Conservation (phyloP, 2,329 filamentous ascomycete genomes). For the Pseudogymnoascus sp. region DNA sequence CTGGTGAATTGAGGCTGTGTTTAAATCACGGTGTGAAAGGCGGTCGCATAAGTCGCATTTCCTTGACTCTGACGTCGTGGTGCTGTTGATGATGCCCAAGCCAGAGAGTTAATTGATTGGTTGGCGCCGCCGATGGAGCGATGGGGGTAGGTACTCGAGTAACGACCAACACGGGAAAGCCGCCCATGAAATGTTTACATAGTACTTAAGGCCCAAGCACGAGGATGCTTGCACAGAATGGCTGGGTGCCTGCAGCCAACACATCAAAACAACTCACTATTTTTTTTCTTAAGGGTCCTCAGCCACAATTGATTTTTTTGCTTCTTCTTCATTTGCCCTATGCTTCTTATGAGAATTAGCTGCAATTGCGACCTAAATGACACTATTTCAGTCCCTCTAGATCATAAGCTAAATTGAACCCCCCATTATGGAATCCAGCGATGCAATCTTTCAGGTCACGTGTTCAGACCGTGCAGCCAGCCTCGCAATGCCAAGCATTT, state of each 20-base stretch:
- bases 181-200: conserved; percentile 7
- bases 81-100: conserved; percentile 9
- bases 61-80: conserved; percentile 6
- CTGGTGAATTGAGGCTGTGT: conserved; percentile 7
- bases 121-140: neutral
- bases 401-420: neutral
- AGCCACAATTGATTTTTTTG: neutral
- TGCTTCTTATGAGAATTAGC: neutral
- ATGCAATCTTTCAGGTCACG: neutral
- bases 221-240: neutral
- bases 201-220: neutral
- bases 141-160: neutral
- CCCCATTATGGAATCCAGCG: neutral
- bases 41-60: conserved; percentile 8
- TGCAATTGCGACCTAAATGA: neutral
- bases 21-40: conserved; percentile 6
- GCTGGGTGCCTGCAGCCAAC: conserved; percentile 3
- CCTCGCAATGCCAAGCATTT: conserved; percentile 3
- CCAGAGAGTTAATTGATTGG: conserved; percentile 7
- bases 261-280: conserved; percentile 3
- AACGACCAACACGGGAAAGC: neutral
- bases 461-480: neutral
- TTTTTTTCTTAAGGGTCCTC: neutral
- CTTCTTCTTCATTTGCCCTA: neutral
- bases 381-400: neutral